Conservation (phyloP, 495 filamentous ascomycete genomes). For the Talaromyces thailandensis region DNA sequence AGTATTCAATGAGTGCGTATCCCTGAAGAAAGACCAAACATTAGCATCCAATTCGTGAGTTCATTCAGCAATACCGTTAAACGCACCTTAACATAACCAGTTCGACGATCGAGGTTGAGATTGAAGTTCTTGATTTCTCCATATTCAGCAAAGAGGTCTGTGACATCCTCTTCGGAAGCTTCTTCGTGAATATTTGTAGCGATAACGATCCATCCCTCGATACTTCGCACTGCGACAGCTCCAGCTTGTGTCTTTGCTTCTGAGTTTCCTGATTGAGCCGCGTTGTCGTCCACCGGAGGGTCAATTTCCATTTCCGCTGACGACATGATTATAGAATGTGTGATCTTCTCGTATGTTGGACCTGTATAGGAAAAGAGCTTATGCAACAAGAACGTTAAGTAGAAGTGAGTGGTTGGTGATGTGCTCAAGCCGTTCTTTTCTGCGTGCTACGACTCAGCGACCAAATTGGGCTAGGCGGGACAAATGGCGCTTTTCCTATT, state of each 20-base stretch:
- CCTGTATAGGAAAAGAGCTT: neutral
- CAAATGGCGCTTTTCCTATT: neutral
- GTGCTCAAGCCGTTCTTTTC: neutral
- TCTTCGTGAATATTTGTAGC: constrained; percentile 97
- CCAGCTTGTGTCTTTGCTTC: constrained; percentile 64
- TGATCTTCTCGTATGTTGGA: neutral
- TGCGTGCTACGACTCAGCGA: neutral
- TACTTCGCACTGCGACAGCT: constrained; percentile 89
- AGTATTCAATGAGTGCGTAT: constrained; percentile 89
- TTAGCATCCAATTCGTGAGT: neutral
- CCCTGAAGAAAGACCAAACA: constrained; percentile 44
- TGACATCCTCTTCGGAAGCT: constrained; percentile 90
- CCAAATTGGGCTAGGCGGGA: neutral
- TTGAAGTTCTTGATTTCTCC: constrained; percentile 98
- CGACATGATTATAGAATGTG: constrained; percentile 32
- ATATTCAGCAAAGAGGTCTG: constrained; percentile 89
- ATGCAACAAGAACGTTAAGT: neutral
- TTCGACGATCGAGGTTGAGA: constrained; percentile 87
- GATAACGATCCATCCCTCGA: constrained; percentile 98
- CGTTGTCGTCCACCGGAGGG: constrained; percentile 38
- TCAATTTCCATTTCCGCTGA: constrained; percentile 80
- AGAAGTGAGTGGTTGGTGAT: neutral
- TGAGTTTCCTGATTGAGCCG: constrained; percentile 41
- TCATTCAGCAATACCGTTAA: neutral
- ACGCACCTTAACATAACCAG: constrained; percentile 93